Evolutionary conservation across 768 basidiomycete genomes (phyloP).

Genomic region (Lactarius tabidus): DNA sequence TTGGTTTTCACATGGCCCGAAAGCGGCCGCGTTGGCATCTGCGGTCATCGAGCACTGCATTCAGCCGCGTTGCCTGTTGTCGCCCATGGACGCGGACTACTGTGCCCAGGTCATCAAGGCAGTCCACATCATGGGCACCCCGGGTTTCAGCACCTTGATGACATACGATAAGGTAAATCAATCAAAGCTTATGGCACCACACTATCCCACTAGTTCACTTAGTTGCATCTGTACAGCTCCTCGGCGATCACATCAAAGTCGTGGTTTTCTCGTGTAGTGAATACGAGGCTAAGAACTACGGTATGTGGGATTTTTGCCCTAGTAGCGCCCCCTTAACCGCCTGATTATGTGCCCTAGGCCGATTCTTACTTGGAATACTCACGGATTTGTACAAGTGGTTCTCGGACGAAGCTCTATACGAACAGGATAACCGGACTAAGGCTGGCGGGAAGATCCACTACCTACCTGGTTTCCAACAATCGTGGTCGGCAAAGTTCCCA

Average conservation of each 20-base stretch:
- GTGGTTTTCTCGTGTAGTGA: constrained; percentile 93
- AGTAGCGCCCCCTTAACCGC: neutral
- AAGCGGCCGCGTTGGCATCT: constrained; percentile 48
- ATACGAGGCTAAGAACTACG: constrained; percentile 93
- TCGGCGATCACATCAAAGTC: constrained; percentile 79
- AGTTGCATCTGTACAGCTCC: constrained; percentile 49
- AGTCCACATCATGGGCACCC: constrained; percentile 84
- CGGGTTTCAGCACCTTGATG: constrained; percentile 79
- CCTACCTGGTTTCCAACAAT: constrained; percentile 67
- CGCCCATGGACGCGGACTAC: constrained; percentile 95
- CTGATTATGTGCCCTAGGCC: constrained; percentile 46
- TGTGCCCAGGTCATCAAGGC: constrained; percentile 88
- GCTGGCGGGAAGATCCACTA: constrained; percentile 53
- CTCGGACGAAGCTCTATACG: constrained; percentile 65
- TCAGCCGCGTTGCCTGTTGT: constrained; percentile 86
- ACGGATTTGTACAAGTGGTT: constrained; percentile 79
- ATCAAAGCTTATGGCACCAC: constrained; percentile 44
- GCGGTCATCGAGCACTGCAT: constrained; percentile 87
- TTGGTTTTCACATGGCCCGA: constrained; percentile 69
- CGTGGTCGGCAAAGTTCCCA: constrained; percentile 44
- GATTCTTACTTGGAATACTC: constrained; percentile 79
- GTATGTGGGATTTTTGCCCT: constrained; percentile 38
- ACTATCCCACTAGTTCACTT: neutral
- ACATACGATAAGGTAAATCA: constrained; percentile 58
- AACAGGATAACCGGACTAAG: constrained; percentile 66